Evolutionary conservation across 139 green algal species (phyloP), one percentile per base, ranked within the genome.

Genomic region (Haematococcus lacustris): DNA sequence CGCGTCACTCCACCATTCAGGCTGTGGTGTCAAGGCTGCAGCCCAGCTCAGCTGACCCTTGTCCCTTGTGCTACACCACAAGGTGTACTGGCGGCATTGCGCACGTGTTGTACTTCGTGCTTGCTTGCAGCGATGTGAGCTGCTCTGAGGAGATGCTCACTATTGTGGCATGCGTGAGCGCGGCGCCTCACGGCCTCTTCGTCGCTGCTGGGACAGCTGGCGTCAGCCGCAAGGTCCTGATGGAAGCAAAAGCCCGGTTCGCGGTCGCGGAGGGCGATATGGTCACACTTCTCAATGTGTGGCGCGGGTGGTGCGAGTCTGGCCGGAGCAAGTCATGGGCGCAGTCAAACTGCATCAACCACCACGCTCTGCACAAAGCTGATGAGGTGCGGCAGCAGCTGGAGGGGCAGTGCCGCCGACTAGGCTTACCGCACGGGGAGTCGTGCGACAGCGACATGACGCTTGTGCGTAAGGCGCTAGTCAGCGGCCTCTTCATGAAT

Each of bases 331-430:
- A n/a, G n/a, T n/a, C n/a, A n/a, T n/a, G n/a, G n/a, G n/a, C n/a
- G n/a, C n/a, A n/a, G n/a, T n/a, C n/a, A n/a, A n/a, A 94, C 77
- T 86, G 79, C 43, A 63, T 97, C 3, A 90, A 87, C 73, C 88
- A 93, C 53, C 78, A 87, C 51, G 79, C 78, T 32, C 73, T 97
- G 77, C 78, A 90, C 71, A 85, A 90, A 0, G 92, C 87, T 4
- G 82, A 77, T 9, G 88, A 93, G 73, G 89, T 91, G 2, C 74
- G 74, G 0, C 71, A 78, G 5, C 80, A 88, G 70, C 76, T 89
- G 60, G 60, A 71, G 26, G 51, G 61, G n/a, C 41, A 71, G 17
- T 77, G 93, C 43, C 61, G 80, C 32, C 82, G 85, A 1, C 68
- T 89, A 38, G 82, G 89, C 51, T 69, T 93, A 38, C 68, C 63